phyloP scores from a whole-genome alignment of 805 yeast genomes.

The Candida hungchunana region DNA sequence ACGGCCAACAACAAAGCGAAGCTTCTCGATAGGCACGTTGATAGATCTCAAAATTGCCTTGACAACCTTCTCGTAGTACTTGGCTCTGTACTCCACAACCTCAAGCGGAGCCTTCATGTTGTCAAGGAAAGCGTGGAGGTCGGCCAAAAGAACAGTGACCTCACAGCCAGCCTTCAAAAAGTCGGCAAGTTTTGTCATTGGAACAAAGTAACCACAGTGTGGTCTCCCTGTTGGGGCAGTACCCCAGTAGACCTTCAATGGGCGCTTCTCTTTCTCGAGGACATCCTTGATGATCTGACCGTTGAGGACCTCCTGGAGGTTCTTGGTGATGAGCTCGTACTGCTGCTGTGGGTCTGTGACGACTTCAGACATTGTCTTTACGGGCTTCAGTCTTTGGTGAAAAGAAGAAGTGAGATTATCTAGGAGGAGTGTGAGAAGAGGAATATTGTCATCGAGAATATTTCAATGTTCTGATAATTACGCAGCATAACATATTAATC shows the following conservation, averaged over 20 bases:
- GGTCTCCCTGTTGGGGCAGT: conserved; percentile 96
- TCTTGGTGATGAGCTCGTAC: conserved; percentile 75
- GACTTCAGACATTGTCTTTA: conserved; percentile 16
- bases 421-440: not conserved
- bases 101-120: conserved; percentile 98
- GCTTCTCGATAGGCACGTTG: conserved; percentile 87
- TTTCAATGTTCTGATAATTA: conserved; percentile 4
- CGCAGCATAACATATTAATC: no score
- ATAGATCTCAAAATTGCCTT: conserved; percentile 83
- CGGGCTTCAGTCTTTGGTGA: not conserved
- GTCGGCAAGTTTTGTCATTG: conserved; percentile 95
- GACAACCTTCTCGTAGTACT: conserved; percentile 79
- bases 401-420: not conserved
- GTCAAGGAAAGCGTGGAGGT: conserved; percentile 93
- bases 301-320: conserved; percentile 79
- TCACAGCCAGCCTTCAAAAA: conserved; percentile 95
- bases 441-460: no score
- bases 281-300: conserved; percentile 82
- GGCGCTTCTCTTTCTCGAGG: conserved; percentile 84
- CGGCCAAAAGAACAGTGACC: conserved; percentile 88
- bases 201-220: conserved; percentile 97
- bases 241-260: conserved; percentile 90
- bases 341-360: conserved; percentile 48
- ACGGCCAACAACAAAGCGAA: conserved; percentile 81
- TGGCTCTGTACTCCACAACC: conserved; percentile 82